A percentile compares a stretch with the other conserved stretches of the same genome.
Conservation (phyloP, 2,329 filamentous ascomycete species). For the Botrytis aclada region DNA sequence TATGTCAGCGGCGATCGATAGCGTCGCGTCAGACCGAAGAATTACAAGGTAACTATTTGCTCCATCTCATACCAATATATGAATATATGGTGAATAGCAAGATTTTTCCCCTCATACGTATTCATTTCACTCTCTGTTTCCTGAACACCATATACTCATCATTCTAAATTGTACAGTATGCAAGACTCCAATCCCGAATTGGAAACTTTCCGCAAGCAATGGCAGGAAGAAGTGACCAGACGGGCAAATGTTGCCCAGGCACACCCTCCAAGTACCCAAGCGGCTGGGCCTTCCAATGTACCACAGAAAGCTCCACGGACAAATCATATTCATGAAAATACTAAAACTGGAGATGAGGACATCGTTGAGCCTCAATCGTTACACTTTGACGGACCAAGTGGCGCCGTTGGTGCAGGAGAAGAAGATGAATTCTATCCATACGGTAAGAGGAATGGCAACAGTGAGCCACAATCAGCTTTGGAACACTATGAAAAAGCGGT, state of each 20-base stretch:
- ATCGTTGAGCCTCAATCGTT: constrained; percentile 20
- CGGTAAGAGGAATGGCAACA: constrained; percentile 25
- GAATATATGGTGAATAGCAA: background rate
- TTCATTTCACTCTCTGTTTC: background rate
- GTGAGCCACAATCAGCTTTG: constrained; percentile 69
- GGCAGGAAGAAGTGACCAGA: constrained; percentile 65
- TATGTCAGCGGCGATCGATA: constrained; percentile 23
- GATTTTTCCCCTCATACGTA: background rate
- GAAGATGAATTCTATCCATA: constrained; percentile 9
- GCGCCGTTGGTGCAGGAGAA: constrained; percentile 14
- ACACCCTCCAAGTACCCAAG: constrained; percentile 16
- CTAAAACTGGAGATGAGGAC: constrained; percentile 24
- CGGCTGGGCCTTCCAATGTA: constrained; percentile 23
- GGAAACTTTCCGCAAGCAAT: constrained; percentile 80
- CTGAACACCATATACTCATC: too few relatives aligned
- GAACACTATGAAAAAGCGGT: constrained; percentile 93
- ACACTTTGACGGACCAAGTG: constrained; percentile 21
- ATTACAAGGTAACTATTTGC: background rate
- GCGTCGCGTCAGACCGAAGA: background rate
- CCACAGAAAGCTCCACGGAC: constrained; percentile 25
- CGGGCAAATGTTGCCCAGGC: constrained; percentile 27
- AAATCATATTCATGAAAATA: background rate
- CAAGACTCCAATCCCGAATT: constrained; percentile 64
- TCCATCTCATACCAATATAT: background rate
- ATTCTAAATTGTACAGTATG: constrained; percentile 23